These are phyloP conservation scores for Paraphaeosphaeria sporulosa DNA, from an alignment of 2,329 filamentous ascomycete species.

Conservation along the genomic window DNA sequence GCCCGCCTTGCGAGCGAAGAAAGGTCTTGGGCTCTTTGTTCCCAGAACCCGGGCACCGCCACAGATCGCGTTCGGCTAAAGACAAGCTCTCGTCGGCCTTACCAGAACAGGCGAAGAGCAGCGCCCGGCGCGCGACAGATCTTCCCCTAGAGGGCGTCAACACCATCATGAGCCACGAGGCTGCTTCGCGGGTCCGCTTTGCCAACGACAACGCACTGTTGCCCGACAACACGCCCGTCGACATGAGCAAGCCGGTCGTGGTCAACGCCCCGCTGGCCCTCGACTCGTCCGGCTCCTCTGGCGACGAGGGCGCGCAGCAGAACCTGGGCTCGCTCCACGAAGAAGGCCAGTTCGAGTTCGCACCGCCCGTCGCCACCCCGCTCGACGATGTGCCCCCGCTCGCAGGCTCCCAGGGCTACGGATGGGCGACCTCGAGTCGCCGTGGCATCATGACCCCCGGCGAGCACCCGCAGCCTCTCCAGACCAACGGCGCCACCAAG, in stretches of 20 bases:
- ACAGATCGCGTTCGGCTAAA: conserved; percentile 9
- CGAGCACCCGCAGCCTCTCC: conserved; percentile 34
- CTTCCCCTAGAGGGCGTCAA: conserved; percentile 17
- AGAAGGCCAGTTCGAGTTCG: conserved; percentile 48
- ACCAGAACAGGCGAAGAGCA: conserved; percentile 14
- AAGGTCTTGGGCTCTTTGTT: neutral
- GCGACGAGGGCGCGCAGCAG: conserved; percentile 56
- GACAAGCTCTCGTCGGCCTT: conserved; percentile 13
- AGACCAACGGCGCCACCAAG: conserved; percentile 33
- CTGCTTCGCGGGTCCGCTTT: conserved; percentile 39
- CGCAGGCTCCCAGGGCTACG: conserved; percentile 29
- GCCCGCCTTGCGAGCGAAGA: neutral
- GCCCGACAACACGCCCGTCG: conserved; percentile 24
- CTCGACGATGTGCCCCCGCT: conserved; percentile 46
- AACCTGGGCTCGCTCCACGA: conserved; percentile 55
- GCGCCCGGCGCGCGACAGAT: conserved; percentile 6
- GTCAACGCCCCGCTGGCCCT: conserved; percentile 44
- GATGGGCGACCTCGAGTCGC: conserved; percentile 37
- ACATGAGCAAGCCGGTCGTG: conserved; percentile 39
- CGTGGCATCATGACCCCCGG: conserved; percentile 29
- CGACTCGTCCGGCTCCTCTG: conserved; percentile 60
- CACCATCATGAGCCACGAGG: conserved; percentile 31
- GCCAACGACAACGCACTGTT: conserved; percentile 30
- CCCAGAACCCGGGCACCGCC: conserved; percentile 8
- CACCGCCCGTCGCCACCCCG: conserved; percentile 44